Percentiles rank a stretch among this genome's conserved stretches.
phyloP scores from a whole-genome alignment of 2,329 filamentous ascomycete species.

The Xylariaceae sp. region DNA sequence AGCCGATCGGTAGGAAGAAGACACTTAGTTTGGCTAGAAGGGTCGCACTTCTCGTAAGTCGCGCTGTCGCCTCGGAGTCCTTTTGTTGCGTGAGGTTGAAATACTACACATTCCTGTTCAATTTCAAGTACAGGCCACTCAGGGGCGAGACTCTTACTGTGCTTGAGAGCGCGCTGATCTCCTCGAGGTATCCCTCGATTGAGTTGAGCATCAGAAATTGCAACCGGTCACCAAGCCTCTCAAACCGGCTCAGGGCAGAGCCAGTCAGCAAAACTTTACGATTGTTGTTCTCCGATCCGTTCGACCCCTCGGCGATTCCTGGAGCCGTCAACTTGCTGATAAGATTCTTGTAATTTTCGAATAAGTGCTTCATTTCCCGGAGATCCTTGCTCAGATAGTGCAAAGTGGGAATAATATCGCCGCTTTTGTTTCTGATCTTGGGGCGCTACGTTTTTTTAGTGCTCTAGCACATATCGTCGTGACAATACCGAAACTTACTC shows the following conservation, averaged over 20 bases:
- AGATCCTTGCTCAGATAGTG: constrained; percentile 60
- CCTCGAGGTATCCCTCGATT: constrained; percentile 60
- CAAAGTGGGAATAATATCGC: constrained; percentile 53
- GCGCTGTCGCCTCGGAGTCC: constrained; percentile 67
- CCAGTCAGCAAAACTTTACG: constrained; percentile 33
- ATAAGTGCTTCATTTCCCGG: constrained; percentile 56
- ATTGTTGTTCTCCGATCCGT: constrained; percentile 8
- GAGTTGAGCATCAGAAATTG: constrained; percentile 58
- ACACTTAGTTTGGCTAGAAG: constrained; percentile 72
- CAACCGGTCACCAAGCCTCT: constrained; percentile 55
- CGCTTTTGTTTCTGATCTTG: constrained; percentile 38
- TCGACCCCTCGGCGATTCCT: constrained; percentile 23
- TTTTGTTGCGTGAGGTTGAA: constrained; percentile 76
- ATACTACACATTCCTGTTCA: constrained; percentile 46
- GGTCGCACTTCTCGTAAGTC: constrained; percentile 67
- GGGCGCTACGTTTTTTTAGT: constrained; percentile 22
- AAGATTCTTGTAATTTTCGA: constrained; percentile 56
- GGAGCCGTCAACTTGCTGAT: constrained; percentile 53
- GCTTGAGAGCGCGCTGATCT: constrained; percentile 66
- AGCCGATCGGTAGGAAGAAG: constrained; percentile 68
- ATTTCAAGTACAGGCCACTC: neutral
- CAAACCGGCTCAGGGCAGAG: constrained; percentile 54
- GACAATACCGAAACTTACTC: constrained; percentile 25
- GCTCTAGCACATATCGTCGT: constrained; percentile 3
- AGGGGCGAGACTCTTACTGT: constrained; percentile 52